A percentile compares a stretch with the other conserved stretches of the same genome.
These are phyloP conservation scores for Pterocarpus macrocarpus DNA, from an alignment of 306 rosid genomes.

Conservation along the genomic window DNA sequence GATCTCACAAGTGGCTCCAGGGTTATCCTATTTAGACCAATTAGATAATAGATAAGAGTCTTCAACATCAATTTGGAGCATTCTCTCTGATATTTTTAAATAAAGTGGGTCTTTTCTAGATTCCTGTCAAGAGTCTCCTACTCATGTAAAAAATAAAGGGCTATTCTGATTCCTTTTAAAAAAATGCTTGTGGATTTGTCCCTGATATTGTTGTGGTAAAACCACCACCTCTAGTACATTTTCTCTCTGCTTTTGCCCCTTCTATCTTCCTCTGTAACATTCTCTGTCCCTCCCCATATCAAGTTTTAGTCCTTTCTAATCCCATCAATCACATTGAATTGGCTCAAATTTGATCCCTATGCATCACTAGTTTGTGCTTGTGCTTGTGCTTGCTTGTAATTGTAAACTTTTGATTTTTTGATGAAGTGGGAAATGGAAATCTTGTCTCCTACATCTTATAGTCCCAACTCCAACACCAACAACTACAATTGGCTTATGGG, in stretches of 20 bases:
- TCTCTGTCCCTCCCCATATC: neutral
- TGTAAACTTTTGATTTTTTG: neutral
- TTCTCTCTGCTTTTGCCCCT: slow-evolving; percentile 44
- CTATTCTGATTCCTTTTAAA: slow-evolving; percentile 77
- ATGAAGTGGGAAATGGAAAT: slow-evolving; percentile 82
- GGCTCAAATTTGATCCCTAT: slow-evolving; percentile 29
- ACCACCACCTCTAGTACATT: slow-evolving; percentile 46
- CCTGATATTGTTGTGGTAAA: slow-evolving; percentile 55
- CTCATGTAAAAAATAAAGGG: slow-evolving; percentile 35
- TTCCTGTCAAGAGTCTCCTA: slow-evolving; percentile 57
- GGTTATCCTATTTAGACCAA: slow-evolving; percentile 43
- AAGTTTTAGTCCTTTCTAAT: slow-evolving; percentile 31
- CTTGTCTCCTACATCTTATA: slow-evolving; percentile 63
- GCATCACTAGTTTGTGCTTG: slow-evolving; percentile 23
- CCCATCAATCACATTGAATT: slow-evolving; percentile 7
- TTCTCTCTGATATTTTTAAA: slow-evolving; percentile 48
- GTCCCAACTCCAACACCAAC: slow-evolving; percentile 44
- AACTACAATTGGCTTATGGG: slow-evolving; percentile 59
- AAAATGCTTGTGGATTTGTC: slow-evolving; percentile 66
- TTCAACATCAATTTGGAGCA: slow-evolving; percentile 44
- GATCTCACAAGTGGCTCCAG: slow-evolving; percentile 54
- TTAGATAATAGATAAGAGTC: slow-evolving; percentile 33
- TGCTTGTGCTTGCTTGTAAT: slow-evolving; percentile 26
- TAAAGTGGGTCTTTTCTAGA: slow-evolving; percentile 70
- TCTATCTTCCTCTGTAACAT: slow-evolving; percentile 43